phyloP scores from a whole-genome alignment of 116 monocot genomes.

The Posidonia oceanica region DNA sequence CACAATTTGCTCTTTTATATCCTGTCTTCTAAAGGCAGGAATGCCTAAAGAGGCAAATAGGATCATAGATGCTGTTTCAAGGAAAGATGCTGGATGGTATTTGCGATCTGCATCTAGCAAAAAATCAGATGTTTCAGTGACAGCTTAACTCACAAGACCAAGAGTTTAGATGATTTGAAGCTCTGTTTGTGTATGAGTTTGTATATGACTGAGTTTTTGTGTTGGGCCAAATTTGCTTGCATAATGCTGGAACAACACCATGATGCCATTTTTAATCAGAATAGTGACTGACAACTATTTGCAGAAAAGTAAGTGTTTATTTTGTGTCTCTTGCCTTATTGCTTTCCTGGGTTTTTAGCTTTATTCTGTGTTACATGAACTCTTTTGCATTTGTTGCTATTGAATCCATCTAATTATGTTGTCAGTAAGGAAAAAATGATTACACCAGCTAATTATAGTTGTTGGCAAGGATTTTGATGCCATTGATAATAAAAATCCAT shows the following conservation, averaged over 20 bases:
- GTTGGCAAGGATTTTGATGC: too few species aligned
- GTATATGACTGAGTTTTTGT: background rate
- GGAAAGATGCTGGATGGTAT: background rate
- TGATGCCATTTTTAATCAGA: too few species aligned
- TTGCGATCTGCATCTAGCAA: background rate
- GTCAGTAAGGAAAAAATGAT: too few species aligned
- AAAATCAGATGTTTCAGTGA: slow-evolving; percentile 4
- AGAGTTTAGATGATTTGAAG: background rate
- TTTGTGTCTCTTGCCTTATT: too few species aligned
- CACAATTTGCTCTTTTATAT: slow-evolving; percentile 33
- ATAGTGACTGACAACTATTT: too few species aligned
- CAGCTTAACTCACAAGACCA: background rate
- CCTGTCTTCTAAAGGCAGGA: slow-evolving; percentile 71
- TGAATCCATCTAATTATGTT: too few species aligned
- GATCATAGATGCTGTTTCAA: background rate
- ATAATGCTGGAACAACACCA: background rate
- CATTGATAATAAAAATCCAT: too few species aligned
- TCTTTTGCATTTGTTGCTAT: too few species aligned
- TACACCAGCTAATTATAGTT: too few species aligned
- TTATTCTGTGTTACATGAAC: too few species aligned
- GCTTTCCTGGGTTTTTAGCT: too few species aligned
- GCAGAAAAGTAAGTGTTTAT: too few species aligned
- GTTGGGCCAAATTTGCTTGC: background rate
- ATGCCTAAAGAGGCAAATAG: slow-evolving; percentile 51
- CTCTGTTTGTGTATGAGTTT: background rate